These are phyloP conservation scores for Aciculosporium take DNA, from an alignment of 2,329 filamentous ascomycete species.

Conservation along the genomic window DNA sequence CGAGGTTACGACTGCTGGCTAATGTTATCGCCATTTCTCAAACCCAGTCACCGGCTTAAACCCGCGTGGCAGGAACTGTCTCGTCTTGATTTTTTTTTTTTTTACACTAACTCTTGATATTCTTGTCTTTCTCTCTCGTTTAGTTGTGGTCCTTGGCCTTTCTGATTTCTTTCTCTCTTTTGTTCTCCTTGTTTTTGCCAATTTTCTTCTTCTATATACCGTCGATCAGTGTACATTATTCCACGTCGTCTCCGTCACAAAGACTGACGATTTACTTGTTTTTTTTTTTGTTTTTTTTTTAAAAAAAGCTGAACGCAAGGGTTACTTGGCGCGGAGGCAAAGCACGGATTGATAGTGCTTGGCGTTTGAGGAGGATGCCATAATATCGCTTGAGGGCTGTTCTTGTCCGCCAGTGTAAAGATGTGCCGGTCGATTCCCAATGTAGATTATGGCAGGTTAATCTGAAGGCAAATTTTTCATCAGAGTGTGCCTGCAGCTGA, in stretches of 20 bases:
- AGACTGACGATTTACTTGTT: constrained; percentile 10
- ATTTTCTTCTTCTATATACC: constrained; percentile 3
- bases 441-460: constrained; percentile 11
- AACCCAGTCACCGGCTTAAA: not conserved
- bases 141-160: not conserved
- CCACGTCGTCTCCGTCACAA: constrained; percentile 15
- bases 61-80: constrained; percentile 2
- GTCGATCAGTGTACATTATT: constrained; percentile 18
- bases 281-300: not conserved
- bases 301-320: not conserved
- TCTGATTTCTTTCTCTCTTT: constrained; percentile 1
- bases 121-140: constrained; percentile 1
- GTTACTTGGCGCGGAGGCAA: not conserved
- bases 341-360: not conserved
- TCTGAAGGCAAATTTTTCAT: constrained; percentile 11
- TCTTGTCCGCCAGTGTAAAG: not conserved
- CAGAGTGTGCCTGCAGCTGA: no score
- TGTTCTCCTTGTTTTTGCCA: not conserved
- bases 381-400: not conserved
- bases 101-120: constrained; percentile 1
- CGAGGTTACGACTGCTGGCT: constrained; percentile 21
- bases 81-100: constrained; percentile 4
- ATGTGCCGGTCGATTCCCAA: constrained; percentile 1
- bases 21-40: constrained; percentile 18
- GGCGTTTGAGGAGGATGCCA: not conserved